Evolutionary conservation across 257 asterid species (phyloP).

Genomic region (Plantago major): DNA sequence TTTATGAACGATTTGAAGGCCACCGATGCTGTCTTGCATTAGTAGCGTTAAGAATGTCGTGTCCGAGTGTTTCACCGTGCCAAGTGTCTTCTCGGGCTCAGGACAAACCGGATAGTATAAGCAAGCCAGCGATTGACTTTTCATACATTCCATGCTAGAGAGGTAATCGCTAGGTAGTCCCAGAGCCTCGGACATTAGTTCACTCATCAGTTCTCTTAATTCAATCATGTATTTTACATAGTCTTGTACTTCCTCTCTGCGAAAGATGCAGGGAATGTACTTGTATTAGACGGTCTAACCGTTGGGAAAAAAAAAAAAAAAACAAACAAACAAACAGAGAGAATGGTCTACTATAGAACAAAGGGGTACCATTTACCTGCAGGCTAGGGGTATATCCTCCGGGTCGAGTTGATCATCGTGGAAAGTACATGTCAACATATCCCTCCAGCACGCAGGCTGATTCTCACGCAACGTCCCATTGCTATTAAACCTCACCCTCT

Average conservation of each 20-base stretch:
- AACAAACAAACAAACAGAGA: no score
- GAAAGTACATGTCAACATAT: slow-evolving; percentile 22
- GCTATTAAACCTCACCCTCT: slow-evolving; percentile 30
- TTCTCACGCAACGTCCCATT: slow-evolving; percentile 14
- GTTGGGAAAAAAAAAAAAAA: no score
- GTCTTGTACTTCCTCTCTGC: slow-evolving; percentile 25
- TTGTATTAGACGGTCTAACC: no score
- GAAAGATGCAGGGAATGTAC: not conserved
- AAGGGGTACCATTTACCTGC: slow-evolving; percentile 28
- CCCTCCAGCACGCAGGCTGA: slow-evolving; percentile 36
- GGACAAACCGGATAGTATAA: slow-evolving; percentile 34
- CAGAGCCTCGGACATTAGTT: slow-evolving; percentile 34
- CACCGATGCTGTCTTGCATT: slow-evolving; percentile 35
- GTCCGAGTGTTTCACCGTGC: slow-evolving; percentile 35
- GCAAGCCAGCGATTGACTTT: slow-evolving; percentile 29
- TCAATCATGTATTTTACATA: slow-evolving; percentile 29
- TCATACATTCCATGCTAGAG: slow-evolving; percentile 33
- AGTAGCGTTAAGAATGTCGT: slow-evolving; percentile 28
- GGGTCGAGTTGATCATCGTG: slow-evolving; percentile 25
- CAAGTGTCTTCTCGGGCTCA: slow-evolving; percentile 32
- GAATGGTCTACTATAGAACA: no score
- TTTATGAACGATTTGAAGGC: slow-evolving; percentile 34
- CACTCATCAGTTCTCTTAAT: slow-evolving; percentile 28
- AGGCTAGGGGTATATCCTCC: slow-evolving; percentile 15
- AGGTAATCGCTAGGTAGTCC: slow-evolving; percentile 28